These are phyloP conservation scores for Cladosporium sp. DNA, from an alignment of 2,329 filamentous ascomycete genomes.

Conservation along the genomic window DNA sequence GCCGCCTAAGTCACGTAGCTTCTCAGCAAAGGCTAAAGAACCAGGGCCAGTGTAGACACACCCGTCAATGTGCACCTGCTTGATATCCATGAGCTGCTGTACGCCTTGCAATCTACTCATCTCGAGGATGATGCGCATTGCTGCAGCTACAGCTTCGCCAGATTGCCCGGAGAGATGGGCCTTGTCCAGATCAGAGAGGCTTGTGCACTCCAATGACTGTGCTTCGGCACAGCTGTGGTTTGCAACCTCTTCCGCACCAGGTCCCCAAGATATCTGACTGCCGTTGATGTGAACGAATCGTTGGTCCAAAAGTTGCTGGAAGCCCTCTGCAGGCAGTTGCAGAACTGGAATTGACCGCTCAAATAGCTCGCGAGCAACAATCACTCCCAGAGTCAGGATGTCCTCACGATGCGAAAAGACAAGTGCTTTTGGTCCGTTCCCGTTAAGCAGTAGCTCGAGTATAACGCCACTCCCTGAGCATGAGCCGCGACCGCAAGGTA, in stretches of 20 bases:
- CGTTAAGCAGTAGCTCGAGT: constrained; percentile 42
- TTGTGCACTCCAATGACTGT: too few relatives aligned
- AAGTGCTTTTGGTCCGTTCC: constrained; percentile 35
- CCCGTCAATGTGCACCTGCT: constrained; percentile 42
- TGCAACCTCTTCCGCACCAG: not conserved
- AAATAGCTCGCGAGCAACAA: constrained; percentile 42
- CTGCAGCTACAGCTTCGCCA: constrained; percentile 33
- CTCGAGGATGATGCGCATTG: constrained; percentile 37
- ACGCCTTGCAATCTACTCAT: constrained; percentile 36
- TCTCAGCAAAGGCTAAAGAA: constrained; percentile 35
- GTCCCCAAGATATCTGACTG: not conserved
- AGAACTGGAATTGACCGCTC: constrained; percentile 38
- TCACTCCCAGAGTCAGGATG: constrained; percentile 44
- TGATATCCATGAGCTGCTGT: constrained; percentile 33
- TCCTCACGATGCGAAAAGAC: constrained; percentile 40
- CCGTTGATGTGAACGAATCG: not conserved
- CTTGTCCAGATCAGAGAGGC: not conserved
- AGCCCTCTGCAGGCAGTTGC: constrained; percentile 18
- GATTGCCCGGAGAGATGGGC: constrained; percentile 21
- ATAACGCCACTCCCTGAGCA: constrained; percentile 44
- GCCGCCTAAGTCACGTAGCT: constrained; percentile 31
- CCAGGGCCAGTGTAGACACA: constrained; percentile 39
- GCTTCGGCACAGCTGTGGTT: too few relatives aligned
- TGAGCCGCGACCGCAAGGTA: constrained; percentile 45
- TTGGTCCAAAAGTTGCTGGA: not conserved